Evolutionary conservation across 495 filamentous ascomycete genomes (phyloP), one percentile per base, ranked within the genome.

Genomic region (Penicilliopsis zonata): DNA sequence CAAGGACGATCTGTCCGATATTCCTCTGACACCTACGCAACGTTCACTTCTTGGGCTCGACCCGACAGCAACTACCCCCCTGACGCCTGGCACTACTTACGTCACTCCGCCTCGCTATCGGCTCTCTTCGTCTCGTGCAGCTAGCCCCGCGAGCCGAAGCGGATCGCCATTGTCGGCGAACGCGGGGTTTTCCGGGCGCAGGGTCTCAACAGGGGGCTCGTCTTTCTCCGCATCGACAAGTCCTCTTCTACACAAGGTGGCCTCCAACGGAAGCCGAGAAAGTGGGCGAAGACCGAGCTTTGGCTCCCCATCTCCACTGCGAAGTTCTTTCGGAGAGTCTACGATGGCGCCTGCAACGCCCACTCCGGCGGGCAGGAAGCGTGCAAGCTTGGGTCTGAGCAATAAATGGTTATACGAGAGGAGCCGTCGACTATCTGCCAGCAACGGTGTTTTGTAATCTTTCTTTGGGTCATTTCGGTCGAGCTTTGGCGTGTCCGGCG

Each of bases 381-480:
- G 78, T 21, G 72, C 71, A 16, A 81, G 69, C 32, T 65, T 95
- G 23, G 68, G 70, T 9, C 48, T 94, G 43, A 94, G 82, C 43
- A 94, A 72, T 53, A 85, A 81, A 57, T 98, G 87, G 88, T 55
- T 94, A 24, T 98, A 93, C 57, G 83, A 98, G 53, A 78, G 76
- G 52, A 61, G 58, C 30, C 44, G 62, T 18, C 45, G 62, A 20
- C 45, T 63, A 22, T 66, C 62, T 5, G 51, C 58, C 2, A 62
- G 62, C 42, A 62, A 61, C 25, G 52, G 56, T 4, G 40, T 53
- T 29, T 41, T 58, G 36, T 65, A 33, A 57, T 23, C 30, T 41
- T n/a, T n/a, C n/a, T n/a, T n/a, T n/a, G n/a, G n/a, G n/a, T n/a
- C n/a, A n/a, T n/a, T n/a, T n/a, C n/a, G n/a, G n/a, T n/a, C n/a